phyloP scores from a whole-genome alignment of 106 monocot genomes.

The Vanilla planifolia region DNA sequence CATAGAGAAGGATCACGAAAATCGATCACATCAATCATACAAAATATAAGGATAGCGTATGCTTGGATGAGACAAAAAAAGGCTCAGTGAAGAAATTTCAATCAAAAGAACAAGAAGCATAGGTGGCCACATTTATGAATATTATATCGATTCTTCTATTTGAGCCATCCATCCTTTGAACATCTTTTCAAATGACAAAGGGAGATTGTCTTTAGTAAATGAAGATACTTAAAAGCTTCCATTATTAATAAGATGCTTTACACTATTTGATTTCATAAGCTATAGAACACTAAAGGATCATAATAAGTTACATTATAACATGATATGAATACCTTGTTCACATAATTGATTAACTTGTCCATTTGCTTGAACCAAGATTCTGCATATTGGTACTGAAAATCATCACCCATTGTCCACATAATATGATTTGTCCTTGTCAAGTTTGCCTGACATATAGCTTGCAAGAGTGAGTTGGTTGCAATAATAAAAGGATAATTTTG shows the following conservation, averaged over 20 bases:
- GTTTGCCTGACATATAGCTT: constrained; percentile 26
- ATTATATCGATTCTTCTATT: too few relatives aligned
- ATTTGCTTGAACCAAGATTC: constrained; percentile 63
- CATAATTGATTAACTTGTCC: constrained; percentile 64
- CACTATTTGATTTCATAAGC: neutral
- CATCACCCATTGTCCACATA: constrained; percentile 73
- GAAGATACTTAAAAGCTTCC: neutral
- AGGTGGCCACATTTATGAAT: too few relatives aligned
- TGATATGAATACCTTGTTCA: constrained; percentile 38
- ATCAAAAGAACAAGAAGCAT: too few relatives aligned
- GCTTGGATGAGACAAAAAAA: too few relatives aligned
- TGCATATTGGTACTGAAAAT: constrained; percentile 52
- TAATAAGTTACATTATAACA: neutral
- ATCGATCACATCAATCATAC: too few relatives aligned
- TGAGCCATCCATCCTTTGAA: too few relatives aligned
- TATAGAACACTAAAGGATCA: neutral
- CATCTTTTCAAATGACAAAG: too few relatives aligned
- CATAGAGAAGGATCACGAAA: too few relatives aligned
- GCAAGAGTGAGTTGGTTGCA: neutral
- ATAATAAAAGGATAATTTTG: neutral
- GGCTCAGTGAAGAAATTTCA: too few relatives aligned
- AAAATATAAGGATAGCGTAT: too few relatives aligned
- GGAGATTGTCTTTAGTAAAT: neutral
- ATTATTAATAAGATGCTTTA: neutral
- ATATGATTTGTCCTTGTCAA: constrained; percentile 50